Percentiles rank a stretch among this genome's conserved stretches.
Conservation (phyloP, 306 rosid species). For the Acacia confusa region DNA sequence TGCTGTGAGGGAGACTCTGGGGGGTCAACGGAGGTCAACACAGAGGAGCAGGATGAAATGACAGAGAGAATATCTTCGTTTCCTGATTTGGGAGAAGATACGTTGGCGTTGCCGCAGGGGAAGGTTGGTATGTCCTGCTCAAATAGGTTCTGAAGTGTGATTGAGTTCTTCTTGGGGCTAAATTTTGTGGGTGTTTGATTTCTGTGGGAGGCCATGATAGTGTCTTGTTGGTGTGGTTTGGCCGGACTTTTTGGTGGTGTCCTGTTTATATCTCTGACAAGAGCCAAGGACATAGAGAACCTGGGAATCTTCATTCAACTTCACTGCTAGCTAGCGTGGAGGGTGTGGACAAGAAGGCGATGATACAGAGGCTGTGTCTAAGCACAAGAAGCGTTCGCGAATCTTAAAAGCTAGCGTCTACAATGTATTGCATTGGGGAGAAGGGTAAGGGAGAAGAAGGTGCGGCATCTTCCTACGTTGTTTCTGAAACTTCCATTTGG, state of each 20-base stretch:
- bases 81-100: conserved; percentile 39
- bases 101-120: neutral
- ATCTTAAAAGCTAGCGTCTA: conserved; percentile 8
- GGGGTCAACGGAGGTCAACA: conserved; percentile 47
- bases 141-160: conserved; percentile 54
- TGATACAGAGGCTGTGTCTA: conserved; percentile 16
- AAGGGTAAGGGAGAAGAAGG: neutral
- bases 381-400: conserved; percentile 35
- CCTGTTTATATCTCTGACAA: conserved; percentile 22
- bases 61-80: conserved; percentile 54
- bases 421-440: conserved; percentile 3
- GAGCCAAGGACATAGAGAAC: conserved; percentile 18
- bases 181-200: conserved; percentile 9
- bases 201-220: neutral
- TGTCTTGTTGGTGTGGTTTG: neutral
- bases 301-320: conserved; percentile 2
- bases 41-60: conserved; percentile 53
- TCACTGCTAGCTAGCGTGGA: neutral
- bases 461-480: conserved; percentile 29
- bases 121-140: conserved; percentile 36
- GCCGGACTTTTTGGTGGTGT: neutral
- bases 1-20: conserved; percentile 58
- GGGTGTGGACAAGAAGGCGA: conserved; percentile 35
- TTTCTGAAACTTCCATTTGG: conserved; percentile 34
- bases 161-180: conserved; percentile 30